Evolutionary conservation across 176 grass and related monocot species (phyloP).

Genomic region (Cocos nucifera): DNA sequence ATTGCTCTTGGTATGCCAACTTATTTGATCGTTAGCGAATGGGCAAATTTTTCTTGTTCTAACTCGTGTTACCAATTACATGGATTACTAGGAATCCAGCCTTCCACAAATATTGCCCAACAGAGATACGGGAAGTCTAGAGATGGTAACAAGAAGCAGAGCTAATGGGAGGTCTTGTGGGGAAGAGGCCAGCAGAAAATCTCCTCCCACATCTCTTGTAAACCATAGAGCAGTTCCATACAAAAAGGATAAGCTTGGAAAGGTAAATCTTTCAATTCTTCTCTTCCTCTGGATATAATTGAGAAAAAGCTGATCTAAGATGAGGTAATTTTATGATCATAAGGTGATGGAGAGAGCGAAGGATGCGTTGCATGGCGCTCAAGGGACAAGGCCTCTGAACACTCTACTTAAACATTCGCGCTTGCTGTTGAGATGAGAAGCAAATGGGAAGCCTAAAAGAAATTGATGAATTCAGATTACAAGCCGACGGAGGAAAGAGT

Average conservation of each 20-base stretch:
- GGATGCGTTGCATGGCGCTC: constrained; percentile 4
- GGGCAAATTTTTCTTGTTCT: too few relatives aligned
- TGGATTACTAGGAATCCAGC: constrained; percentile 40
- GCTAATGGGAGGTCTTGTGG: constrained; percentile 4
- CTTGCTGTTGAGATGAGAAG: constrained; percentile 33
- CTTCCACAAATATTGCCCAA: constrained; percentile 39
- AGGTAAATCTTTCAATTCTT: constrained; percentile 6
- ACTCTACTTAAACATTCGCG: constrained; percentile 53
- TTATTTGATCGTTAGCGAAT: neutral
- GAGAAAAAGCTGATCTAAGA: neutral
- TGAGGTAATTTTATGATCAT: neutral
- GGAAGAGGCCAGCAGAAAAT: constrained; percentile 11
- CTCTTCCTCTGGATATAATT: neutral
- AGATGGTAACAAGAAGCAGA: constrained; percentile 50
- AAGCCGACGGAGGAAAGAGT: too few relatives aligned
- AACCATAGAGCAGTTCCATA: constrained; percentile 13
- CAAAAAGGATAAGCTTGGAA: constrained; percentile 40
- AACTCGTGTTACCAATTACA: neutral
- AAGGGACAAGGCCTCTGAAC: constrained; percentile 21
- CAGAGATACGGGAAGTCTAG: neutral
- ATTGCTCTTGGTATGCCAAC: constrained; percentile 41
- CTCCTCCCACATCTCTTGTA: constrained; percentile 3
- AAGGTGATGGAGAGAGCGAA: constrained; percentile 17
- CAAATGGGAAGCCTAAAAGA: too few relatives aligned
- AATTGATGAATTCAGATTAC: too few relatives aligned